Percentiles rank a stretch among this genome's conserved stretches.
Evolutionary conservation across 2,329 filamentous ascomycete species (phyloP).

Genomic region (Fusarium sp.): DNA sequence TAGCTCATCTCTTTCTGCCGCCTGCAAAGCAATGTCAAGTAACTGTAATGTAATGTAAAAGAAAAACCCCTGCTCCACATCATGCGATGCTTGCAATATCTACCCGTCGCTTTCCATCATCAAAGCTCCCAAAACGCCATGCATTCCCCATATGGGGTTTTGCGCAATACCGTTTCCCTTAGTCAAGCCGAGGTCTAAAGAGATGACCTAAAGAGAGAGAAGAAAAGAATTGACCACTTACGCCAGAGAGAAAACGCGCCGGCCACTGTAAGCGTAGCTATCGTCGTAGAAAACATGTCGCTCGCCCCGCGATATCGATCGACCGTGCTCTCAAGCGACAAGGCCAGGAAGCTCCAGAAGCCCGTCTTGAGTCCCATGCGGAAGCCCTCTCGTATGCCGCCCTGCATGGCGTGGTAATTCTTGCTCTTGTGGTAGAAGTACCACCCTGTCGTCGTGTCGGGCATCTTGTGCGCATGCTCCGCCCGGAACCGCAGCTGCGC

Average conservation of each 20-base stretch:
- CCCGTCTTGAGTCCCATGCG: constrained; percentile 77
- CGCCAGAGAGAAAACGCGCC: constrained; percentile 89
- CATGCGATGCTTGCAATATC: constrained; percentile 33
- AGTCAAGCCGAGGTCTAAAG: constrained; percentile 16
- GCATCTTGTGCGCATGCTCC: constrained; percentile 94
- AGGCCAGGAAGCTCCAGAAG: constrained; percentile 79
- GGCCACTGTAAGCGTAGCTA: constrained; percentile 85
- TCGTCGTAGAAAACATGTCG: constrained; percentile 82
- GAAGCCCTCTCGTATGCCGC: constrained; percentile 80
- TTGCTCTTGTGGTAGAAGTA: constrained; percentile 99
- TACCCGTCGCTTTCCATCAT: constrained; percentile 40
- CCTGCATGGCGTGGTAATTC: constrained; percentile 86
- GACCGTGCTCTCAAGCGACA: constrained; percentile 85
- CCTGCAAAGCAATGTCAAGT: neutral
- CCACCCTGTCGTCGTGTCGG: constrained; percentile 85
- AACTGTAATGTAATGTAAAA: neutral
- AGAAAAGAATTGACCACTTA: constrained; percentile 55
- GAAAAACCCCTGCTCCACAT: neutral
- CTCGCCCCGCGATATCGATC: constrained; percentile 75
- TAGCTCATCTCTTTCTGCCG: constrained; percentile 21
- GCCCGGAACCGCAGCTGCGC: constrained; percentile 88
- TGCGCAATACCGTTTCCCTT: constrained; percentile 13
- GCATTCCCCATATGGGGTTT: constrained; percentile 32
- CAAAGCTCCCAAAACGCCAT: constrained; percentile 19
- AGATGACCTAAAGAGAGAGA: neutral